These are phyloP conservation scores for Laburnicola sp. DNA, from an alignment of 2,329 filamentous ascomycete genomes.

Conservation along the genomic window DNA sequence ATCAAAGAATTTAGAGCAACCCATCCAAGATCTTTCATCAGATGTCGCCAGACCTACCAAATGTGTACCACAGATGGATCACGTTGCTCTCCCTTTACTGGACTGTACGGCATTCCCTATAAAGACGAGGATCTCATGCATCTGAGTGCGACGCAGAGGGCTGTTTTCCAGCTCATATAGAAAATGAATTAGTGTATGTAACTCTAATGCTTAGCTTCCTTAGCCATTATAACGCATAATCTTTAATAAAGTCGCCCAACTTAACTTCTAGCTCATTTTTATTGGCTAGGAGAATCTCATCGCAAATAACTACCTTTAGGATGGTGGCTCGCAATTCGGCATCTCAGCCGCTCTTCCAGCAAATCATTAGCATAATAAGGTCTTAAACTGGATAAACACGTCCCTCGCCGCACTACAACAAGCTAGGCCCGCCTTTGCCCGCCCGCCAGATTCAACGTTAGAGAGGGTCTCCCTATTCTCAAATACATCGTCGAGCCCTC, in stretches of 20 bases:
- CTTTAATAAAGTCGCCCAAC: constrained; percentile 1
- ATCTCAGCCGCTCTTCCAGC: constrained; percentile 11
- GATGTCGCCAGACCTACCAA: constrained; percentile 15
- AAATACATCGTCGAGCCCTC: constrained; percentile 5
- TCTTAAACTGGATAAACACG: constrained; percentile 16
- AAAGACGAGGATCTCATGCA: neutral
- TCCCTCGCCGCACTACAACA: constrained; percentile 15
- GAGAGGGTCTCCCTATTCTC: constrained; percentile 2
- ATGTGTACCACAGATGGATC: constrained; percentile 11
- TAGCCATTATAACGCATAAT: neutral
- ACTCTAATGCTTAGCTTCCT: neutral
- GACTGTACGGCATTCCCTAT: constrained; percentile 5
- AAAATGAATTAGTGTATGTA: constrained; percentile 12
- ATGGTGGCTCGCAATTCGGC: constrained; percentile 9
- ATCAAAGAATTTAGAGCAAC: neutral
- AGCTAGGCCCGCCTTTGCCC: constrained; percentile 1
- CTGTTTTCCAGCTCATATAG: constrained; percentile 13
- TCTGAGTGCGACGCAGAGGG: constrained; percentile 10
- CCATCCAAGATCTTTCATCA: constrained; percentile 13
- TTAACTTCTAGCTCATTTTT: constrained; percentile 16
- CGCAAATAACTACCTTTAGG: constrained; percentile 20
- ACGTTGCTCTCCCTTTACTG: constrained; percentile 11
- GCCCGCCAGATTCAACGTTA: constrained; percentile 11
- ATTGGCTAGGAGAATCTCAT: constrained; percentile 16
- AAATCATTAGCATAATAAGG: constrained; percentile 17